Percentiles rank a stretch among this genome's conserved stretches.
phyloP scores from a whole-genome alignment of 371 early-diverging fungal genomes.

The Actinomucor elegans region DNA sequence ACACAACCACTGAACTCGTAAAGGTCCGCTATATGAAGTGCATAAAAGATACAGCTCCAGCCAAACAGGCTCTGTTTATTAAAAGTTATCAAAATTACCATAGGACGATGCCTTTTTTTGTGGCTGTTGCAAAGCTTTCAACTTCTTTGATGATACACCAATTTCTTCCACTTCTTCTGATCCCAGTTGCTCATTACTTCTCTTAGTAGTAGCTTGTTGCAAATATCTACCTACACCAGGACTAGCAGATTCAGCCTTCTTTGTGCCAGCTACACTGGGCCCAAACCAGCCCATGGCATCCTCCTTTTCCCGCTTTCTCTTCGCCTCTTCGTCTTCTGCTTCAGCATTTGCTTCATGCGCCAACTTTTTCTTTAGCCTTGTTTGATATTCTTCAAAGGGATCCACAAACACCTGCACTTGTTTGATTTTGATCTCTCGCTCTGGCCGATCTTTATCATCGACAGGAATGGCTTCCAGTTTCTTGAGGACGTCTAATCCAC shows the following conservation, averaged over 20 bases:
- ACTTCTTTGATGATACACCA: conserved; percentile 15
- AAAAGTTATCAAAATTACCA: conserved; percentile 46
- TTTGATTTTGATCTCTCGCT: conserved; percentile 69
- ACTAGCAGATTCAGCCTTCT: conserved; percentile 13
- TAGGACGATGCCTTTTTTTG: conserved; percentile 10
- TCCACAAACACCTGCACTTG: conserved; percentile 79
- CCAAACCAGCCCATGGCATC: conserved; percentile 76
- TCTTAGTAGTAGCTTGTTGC: conserved; percentile 24
- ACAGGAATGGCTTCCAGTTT: conserved; percentile 78
- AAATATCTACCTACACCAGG: conserved; percentile 77
- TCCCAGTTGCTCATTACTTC: neutral
- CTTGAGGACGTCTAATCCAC: conserved; percentile 79
- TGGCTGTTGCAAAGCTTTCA: neutral
- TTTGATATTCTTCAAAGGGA: conserved; percentile 79
- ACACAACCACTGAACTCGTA: no score
- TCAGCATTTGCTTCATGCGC: conserved; percentile 45
- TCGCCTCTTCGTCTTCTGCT: conserved; percentile 43
- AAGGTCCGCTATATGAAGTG: no score
- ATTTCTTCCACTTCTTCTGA: conserved; percentile 3
- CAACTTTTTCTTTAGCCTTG: conserved; percentile 54
- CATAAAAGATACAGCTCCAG: no score
- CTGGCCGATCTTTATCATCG: conserved; percentile 73
- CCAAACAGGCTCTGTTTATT: conserved; percentile 7
- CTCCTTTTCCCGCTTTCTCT: conserved; percentile 44
- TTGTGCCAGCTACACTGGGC: conserved; percentile 48